phyloP scores from a whole-genome alignment of 495 filamentous ascomycete species.

The Sordaria brevicollis region DNA sequence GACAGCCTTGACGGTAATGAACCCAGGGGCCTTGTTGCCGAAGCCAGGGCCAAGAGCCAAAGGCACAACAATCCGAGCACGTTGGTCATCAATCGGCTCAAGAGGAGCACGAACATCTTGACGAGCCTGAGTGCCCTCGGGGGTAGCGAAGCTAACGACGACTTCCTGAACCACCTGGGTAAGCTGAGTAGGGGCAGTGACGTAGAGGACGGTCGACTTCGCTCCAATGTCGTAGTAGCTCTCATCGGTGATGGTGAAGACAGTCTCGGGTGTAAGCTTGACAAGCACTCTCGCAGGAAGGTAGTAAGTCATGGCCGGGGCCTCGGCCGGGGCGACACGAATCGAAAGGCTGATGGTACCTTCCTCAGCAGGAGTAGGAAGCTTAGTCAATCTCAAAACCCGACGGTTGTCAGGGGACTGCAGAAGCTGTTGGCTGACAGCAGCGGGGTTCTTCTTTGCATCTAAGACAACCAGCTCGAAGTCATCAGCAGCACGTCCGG shows the following conservation, averaged over 20 bases:
- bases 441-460: background rate
- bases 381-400: background rate
- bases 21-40: background rate
- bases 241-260: background rate
- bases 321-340: background rate
- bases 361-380: background rate
- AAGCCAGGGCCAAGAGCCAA: background rate
- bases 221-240: background rate
- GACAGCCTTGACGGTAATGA: background rate
- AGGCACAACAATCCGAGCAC: background rate
- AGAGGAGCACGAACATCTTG: background rate
- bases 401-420: background rate
- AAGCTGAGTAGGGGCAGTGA: background rate
- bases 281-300: background rate
- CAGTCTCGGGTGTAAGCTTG: background rate
- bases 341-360: background rate
- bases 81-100: background rate
- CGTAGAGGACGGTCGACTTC: background rate
- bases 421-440: background rate
- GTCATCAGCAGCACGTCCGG: background rate
- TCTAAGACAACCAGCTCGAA: background rate
- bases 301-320: background rate
- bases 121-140: background rate
- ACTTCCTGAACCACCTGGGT: background rate
- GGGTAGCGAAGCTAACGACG: background rate